phyloP scores from a whole-genome alignment of 2,329 filamentous ascomycete genomes.

The Chaetomiaceae sp. region DNA sequence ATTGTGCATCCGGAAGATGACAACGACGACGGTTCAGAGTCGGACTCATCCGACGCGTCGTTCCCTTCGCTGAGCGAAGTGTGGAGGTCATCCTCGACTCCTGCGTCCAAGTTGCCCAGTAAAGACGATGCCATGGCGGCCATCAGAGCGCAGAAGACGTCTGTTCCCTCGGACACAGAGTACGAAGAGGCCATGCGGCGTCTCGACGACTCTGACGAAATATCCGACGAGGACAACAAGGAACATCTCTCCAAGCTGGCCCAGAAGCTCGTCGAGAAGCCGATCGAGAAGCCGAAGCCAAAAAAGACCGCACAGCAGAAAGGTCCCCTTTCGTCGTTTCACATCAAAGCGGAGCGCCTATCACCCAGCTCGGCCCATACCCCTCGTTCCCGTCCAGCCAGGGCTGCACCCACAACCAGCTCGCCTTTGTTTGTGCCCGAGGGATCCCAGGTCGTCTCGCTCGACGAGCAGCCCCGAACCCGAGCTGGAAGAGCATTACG shows the following conservation, averaged over 20 bases:
- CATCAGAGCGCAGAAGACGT: conserved; percentile 27
- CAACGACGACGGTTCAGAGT: background rate
- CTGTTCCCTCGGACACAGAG: conserved; percentile 31
- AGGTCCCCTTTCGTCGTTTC: background rate
- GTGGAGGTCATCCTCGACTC: conserved; percentile 36
- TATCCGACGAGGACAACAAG: conserved; percentile 28
- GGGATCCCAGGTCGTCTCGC: conserved; percentile 36
- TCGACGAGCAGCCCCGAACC: conserved; percentile 34
- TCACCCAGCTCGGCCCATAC: background rate
- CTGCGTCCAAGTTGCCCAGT: conserved; percentile 20
- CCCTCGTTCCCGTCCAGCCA: background rate
- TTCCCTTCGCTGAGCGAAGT: conserved; percentile 36
- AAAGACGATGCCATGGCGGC: conserved; percentile 29
- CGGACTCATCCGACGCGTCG: conserved; percentile 20
- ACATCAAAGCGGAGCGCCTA: conserved; percentile 13
- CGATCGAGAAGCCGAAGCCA: conserved; percentile 20
- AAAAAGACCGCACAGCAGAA: conserved; percentile 4
- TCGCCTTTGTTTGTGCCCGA: conserved; percentile 30
- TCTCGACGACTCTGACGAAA: conserved; percentile 32
- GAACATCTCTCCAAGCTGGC: conserved; percentile 15
- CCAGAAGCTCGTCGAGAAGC: conserved; percentile 15
- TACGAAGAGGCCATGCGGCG: conserved; percentile 43
- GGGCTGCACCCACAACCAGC: background rate
- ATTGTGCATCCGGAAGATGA: background rate
- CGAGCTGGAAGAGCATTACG: conserved; percentile 33